Conservation (phyloP, 129 eudicot species). For the Deinandra increscens region DNA sequence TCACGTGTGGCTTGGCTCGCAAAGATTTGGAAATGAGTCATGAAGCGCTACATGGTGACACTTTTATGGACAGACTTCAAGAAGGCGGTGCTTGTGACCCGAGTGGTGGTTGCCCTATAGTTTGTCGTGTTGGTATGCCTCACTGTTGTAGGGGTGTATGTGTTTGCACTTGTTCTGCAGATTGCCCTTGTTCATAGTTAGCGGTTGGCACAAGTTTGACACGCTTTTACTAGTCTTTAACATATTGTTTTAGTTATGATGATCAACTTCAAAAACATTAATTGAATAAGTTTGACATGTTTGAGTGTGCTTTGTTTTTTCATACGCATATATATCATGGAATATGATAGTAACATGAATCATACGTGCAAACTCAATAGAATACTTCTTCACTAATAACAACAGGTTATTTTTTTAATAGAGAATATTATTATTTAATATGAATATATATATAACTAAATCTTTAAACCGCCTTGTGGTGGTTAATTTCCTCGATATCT, state of each 20-base stretch:
- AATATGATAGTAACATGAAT: no score
- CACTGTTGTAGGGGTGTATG: background rate
- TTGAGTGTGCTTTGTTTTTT: no score
- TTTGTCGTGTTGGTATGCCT: background rate
- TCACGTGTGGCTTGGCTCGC: background rate
- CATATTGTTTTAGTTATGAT: background rate
- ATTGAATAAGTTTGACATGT: no score
- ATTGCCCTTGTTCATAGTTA: background rate
- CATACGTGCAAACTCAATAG: no score
- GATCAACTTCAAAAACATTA: background rate
- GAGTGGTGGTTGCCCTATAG: background rate
- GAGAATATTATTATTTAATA: no score
- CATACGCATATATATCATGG: no score
- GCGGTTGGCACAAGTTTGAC: no score
- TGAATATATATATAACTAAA: no score
- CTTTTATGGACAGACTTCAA: background rate
- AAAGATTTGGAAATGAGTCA: background rate
- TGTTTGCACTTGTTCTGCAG: background rate
- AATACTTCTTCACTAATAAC: no score
- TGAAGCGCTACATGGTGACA: background rate
- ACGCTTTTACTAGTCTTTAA: background rate
- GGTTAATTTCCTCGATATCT: no score
- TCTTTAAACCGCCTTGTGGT: no score
- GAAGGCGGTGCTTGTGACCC: background rate
- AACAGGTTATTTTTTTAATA: no score